Percentiles rank a stretch among this genome's conserved stretches.
Evolutionary conservation across 306 rosid genomes (phyloP).

Genomic region (Glycyrrhiza uralensis): DNA sequence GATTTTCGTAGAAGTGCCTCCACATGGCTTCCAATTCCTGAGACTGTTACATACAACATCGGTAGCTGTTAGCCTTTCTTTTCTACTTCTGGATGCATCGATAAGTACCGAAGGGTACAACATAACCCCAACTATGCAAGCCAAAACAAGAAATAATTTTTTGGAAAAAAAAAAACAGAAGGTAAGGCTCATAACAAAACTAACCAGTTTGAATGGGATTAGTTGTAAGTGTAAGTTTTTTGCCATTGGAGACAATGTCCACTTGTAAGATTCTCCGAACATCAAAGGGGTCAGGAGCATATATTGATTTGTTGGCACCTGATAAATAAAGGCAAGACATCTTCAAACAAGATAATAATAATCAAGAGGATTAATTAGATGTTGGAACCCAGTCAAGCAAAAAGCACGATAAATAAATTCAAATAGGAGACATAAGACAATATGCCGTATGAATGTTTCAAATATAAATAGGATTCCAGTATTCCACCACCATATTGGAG

Average conservation of each 20-base stretch:
- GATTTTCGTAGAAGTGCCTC: slow-evolving; percentile 79
- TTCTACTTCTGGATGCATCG: slow-evolving; percentile 25
- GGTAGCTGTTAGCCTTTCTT: slow-evolving; percentile 31
- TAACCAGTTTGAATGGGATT: slow-evolving; percentile 78
- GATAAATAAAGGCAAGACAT: slow-evolving; percentile 28
- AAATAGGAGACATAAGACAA: not conserved
- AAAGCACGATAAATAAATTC: not conserved
- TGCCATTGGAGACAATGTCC: slow-evolving; percentile 63
- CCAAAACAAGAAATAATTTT: not conserved
- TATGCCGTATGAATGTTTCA: not conserved
- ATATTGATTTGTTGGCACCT: slow-evolving; percentile 67
- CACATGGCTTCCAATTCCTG: slow-evolving; percentile 67
- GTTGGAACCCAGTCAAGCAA: not conserved
- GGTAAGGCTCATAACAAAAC: slow-evolving; percentile 29
- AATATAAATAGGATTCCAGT: not conserved
- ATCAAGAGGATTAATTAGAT: not conserved
- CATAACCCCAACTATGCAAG: not conserved
- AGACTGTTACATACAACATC: slow-evolving; percentile 50
- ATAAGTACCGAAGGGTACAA: not conserved
- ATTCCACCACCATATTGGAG: not conserved
- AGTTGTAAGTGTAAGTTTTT: slow-evolving; percentile 57
- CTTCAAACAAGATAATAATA: slow-evolving; percentile 22
- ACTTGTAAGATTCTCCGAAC: slow-evolving; percentile 86
- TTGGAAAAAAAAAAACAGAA: not conserved
- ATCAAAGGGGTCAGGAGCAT: slow-evolving; percentile 93